Evolutionary conservation across 2,329 filamentous ascomycete genomes (phyloP).

Genomic region (Cercospora sp.): DNA sequence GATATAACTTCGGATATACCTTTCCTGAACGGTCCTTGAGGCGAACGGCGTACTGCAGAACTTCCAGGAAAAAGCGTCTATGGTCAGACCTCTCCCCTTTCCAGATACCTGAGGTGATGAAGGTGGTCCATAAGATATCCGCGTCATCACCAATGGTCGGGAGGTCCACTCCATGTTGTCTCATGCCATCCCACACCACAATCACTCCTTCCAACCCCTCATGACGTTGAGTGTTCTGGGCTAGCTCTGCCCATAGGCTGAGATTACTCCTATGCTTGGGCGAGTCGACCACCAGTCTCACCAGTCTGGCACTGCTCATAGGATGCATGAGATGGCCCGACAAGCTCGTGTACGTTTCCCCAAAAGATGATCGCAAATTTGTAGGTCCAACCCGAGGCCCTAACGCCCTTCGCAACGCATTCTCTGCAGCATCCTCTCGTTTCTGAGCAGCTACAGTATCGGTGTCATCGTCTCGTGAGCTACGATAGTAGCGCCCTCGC

Average conservation of each 20-base stretch:
- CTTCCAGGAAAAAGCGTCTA: constrained; percentile 3
- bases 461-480: background rate
- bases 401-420: constrained; percentile 21
- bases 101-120: constrained; percentile 44
- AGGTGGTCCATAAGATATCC: constrained; percentile 49
- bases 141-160: constrained; percentile 45
- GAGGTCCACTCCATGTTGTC: constrained; percentile 41
- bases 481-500: constrained; percentile 8
- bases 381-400: background rate
- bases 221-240: constrained; percentile 46
- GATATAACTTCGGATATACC: constrained; percentile 5
- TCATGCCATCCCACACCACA: constrained; percentile 49
- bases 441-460: background rate
- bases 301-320: constrained; percentile 3
- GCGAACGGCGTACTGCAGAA: constrained; percentile 12
- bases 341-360: background rate
- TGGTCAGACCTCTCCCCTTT: background rate
- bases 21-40: constrained; percentile 6
- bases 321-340: background rate
- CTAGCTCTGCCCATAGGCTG: constrained; percentile 44
- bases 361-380: background rate
- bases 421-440: constrained; percentile 15
- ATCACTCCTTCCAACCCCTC: constrained; percentile 46
- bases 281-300: constrained; percentile 38
- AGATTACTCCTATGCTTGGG: constrained; percentile 36